These are phyloP conservation scores for Hypomontagnella submonticulosa DNA, from an alignment of 495 filamentous ascomycete species.

Conservation along the genomic window DNA sequence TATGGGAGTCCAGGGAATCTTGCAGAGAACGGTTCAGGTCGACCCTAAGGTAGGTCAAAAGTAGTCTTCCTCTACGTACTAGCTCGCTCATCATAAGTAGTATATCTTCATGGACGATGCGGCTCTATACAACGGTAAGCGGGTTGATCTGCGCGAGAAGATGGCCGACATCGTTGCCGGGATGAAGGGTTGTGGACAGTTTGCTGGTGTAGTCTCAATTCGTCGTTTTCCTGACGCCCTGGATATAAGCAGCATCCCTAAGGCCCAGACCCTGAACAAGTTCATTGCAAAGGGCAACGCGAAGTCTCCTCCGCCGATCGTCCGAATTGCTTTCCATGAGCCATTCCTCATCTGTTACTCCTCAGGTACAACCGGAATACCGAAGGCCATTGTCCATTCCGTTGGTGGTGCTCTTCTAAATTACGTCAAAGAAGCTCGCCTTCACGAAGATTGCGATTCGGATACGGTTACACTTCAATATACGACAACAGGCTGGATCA, in stretches of 20 bases:
- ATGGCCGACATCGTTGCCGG: slow-evolving; percentile 73
- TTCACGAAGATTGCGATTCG: slow-evolving; percentile 66
- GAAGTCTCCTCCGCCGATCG: slow-evolving; percentile 60
- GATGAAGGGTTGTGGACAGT: slow-evolving; percentile 66
- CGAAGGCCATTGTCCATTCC: slow-evolving; percentile 81
- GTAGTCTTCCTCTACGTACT: background rate
- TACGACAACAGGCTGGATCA: slow-evolving; percentile 83
- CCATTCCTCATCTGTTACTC: slow-evolving; percentile 79
- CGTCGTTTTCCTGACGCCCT: slow-evolving; percentile 69
- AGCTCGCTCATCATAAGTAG: slow-evolving; percentile 30
- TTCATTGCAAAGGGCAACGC: slow-evolving; percentile 62
- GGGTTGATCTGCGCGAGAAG: slow-evolving; percentile 74
- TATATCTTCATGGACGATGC: slow-evolving; percentile 83
- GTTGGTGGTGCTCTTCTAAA: slow-evolving; percentile 70
- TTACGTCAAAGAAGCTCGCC: slow-evolving; percentile 66
- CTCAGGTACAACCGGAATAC: slow-evolving; percentile 76
- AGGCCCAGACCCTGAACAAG: slow-evolving; percentile 60
- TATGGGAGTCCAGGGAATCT: slow-evolving; percentile 79
- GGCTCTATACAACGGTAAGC: slow-evolving; percentile 81
- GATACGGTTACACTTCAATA: slow-evolving; percentile 66
- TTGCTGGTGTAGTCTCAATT: slow-evolving; percentile 71
- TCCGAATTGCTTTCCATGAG: slow-evolving; percentile 70
- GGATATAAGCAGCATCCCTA: slow-evolving; percentile 67
- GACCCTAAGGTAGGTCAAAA: slow-evolving; percentile 62
- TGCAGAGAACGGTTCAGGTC: slow-evolving; percentile 78